Base-by-base conservation (phyloP, 345 rosid species). In the Gossypium thurberi region DNA sequence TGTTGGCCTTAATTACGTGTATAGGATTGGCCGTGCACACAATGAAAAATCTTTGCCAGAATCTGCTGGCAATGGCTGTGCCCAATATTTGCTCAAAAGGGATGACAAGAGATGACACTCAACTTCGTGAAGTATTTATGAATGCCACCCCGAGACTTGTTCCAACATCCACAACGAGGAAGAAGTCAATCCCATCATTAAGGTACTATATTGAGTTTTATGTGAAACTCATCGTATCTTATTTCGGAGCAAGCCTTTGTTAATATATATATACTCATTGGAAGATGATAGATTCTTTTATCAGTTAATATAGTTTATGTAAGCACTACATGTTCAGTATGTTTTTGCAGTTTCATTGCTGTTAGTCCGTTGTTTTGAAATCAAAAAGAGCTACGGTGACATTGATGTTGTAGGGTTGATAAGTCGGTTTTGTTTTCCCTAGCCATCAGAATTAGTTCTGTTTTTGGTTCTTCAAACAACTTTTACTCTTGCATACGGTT, bases 1-100 rank as follows among this genome's bases (percentile, higher is more conserved):
- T 33, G 80, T 87, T 10, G 95, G 95, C 17, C 85, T 87, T 47
- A 84, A 84, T 79, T 85, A 84, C 63, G 61, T 86, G 50, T 82
- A 77, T 82, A 80, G 84, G 78, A 56, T 78, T 63, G 75, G 70
- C 13, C 65, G 69, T 61, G 85, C 76, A 58, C 56, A 33, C 11
- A 51, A 78, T 2, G 82, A 43, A 62, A 77, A 46, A 57, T 44
- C 75, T 55, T 43, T 37, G 18, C 73, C 75, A 0, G 68, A 74
- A 70, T 64, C 70, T 14, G 2, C 76, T 11, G 20, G 46, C 3
- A 43, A 47, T 65, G 69, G 59, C 66, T 51, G 42, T 58, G 43
- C 14, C 44, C 48, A 33, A 51, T 25, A 43, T 59, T 12, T 37
- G 18, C 52, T 20, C 8, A 65, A 69, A 74, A 65, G 65, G 73